phyloP scores from a whole-genome alignment of 2,329 filamentous ascomycete genomes.

The Lachnellula occidentalis region DNA sequence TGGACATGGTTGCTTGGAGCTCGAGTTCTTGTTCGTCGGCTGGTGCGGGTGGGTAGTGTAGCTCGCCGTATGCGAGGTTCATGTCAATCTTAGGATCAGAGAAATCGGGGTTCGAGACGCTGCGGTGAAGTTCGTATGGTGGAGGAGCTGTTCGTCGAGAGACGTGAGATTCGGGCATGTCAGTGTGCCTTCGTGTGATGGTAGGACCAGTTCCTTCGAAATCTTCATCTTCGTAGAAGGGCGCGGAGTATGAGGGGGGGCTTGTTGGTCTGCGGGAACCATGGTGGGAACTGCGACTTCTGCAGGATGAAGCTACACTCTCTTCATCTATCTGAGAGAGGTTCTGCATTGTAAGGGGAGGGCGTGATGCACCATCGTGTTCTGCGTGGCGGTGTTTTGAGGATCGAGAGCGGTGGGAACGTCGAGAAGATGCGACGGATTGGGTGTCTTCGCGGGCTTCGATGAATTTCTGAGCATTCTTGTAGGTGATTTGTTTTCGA shows the following conservation, averaged over 20 bases:
- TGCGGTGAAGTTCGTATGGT: slow-evolving; percentile 19
- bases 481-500: slow-evolving; percentile 52
- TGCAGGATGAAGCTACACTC: slow-evolving; percentile 19
- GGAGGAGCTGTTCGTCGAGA: slow-evolving; percentile 16
- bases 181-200: slow-evolving; percentile 25
- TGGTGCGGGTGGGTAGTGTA: slow-evolving; percentile 45
- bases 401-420: slow-evolving; percentile 26
- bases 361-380: slow-evolving; percentile 5
- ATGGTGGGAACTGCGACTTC: slow-evolving; percentile 22
- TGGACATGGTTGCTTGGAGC: slow-evolving; percentile 63
- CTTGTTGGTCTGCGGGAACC: slow-evolving; percentile 14
- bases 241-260: slow-evolving; percentile 15
- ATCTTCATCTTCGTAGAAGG: slow-evolving; percentile 22
- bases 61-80: slow-evolving; percentile 83
- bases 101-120: slow-evolving; percentile 25
- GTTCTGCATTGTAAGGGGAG: slow-evolving; percentile 21
- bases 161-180: slow-evolving; percentile 14
- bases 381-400: slow-evolving; percentile 17
- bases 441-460: slow-evolving; percentile 39
- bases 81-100: slow-evolving; percentile 67
- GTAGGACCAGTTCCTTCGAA: slow-evolving; percentile 9
- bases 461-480: slow-evolving; percentile 49
- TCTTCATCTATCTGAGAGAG: slow-evolving; percentile 23
- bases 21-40: slow-evolving; percentile 45
- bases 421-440: slow-evolving; percentile 38